Conservation (phyloP, 805 yeast species). For the Clavispora asparagi region DNA sequence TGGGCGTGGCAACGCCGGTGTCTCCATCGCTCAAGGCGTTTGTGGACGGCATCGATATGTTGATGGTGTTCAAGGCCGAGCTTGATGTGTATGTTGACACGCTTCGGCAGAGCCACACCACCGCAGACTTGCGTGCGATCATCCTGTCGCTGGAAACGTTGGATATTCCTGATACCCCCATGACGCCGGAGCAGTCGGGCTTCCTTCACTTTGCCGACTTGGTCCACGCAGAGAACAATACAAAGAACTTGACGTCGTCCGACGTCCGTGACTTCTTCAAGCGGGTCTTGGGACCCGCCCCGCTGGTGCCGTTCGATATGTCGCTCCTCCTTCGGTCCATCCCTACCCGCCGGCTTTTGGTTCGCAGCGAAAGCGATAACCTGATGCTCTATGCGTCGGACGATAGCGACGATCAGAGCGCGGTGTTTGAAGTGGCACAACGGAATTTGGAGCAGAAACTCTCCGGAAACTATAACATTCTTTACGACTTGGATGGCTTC, state of each 20-base stretch:
- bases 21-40: slow-evolving; percentile 2
- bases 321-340: slow-evolving; percentile 9
- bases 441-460: slow-evolving; percentile 19
- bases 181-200: slow-evolving; percentile 7
- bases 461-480: slow-evolving; percentile 18
- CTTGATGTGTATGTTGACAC: not conserved
- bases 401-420: slow-evolving; percentile 19
- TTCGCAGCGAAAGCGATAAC: slow-evolving; percentile 15
- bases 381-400: slow-evolving; percentile 9
- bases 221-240: slow-evolving; percentile 8
- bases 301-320: not conserved
- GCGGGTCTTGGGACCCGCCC: not conserved
- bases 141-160: slow-evolving; percentile 2
- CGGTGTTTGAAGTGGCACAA: slow-evolving; percentile 21
- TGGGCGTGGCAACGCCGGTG: not conserved
- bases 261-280: slow-evolving; percentile 10
- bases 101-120: slow-evolving; percentile 4
- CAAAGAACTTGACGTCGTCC: slow-evolving; percentile 9
- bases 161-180: slow-evolving; percentile 7
- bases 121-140: slow-evolving; percentile 5
- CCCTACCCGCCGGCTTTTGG: slow-evolving; percentile 8
- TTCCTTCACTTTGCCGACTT: slow-evolving; percentile 5
- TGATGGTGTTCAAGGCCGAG: slow-evolving; percentile 2
- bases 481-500: slow-evolving; percentile 22
- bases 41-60: slow-evolving; percentile 5